phyloP scores from a whole-genome alignment of 495 filamentous ascomycete genomes.

The Elasticomyces elasticus region DNA sequence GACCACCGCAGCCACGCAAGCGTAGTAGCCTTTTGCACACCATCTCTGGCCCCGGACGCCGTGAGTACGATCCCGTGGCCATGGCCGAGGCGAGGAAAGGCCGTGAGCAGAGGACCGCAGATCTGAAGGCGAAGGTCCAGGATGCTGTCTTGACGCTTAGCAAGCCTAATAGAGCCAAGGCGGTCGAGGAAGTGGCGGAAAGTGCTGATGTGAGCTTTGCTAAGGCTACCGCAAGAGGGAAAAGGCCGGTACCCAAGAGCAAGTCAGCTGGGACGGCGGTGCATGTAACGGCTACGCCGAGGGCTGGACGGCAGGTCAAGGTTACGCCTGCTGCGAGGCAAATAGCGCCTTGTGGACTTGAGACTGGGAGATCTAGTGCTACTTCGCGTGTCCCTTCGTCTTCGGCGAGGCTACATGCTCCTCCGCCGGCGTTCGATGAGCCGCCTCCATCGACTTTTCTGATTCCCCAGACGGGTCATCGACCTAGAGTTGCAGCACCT shows the following conservation, averaged over 20 bases:
- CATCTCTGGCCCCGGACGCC: constrained; percentile 51
- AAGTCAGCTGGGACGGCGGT: constrained; percentile 25
- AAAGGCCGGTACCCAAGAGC: constrained; percentile 16
- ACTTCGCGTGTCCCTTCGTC: constrained; percentile 26
- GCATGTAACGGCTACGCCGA: constrained; percentile 31
- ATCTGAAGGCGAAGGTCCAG: constrained; percentile 68
- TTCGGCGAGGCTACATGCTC: constrained; percentile 17
- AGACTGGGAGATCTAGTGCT: not conserved
- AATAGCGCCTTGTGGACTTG: constrained; percentile 2
- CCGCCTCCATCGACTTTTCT: constrained; percentile 1
- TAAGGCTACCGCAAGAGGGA: constrained; percentile 23
- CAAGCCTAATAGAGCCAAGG: constrained; percentile 76
- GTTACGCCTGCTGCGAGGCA: not conserved
- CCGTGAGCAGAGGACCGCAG: constrained; percentile 64
- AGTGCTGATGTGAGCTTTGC: constrained; percentile 51
- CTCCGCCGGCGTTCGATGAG: constrained; percentile 8
- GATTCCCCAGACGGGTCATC: constrained; percentile 15
- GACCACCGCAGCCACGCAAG: constrained; percentile 30
- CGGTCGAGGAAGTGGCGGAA: constrained; percentile 61
- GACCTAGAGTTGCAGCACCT: constrained; percentile 1
- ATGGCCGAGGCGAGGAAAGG: constrained; percentile 48
- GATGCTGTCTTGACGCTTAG: constrained; percentile 74
- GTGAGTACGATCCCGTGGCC: constrained; percentile 58
- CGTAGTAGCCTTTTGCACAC: constrained; percentile 46
- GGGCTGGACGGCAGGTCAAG: constrained; percentile 5